Evolutionary conservation across 1,139 yeast species (phyloP).

Genomic region (Yamadazyma epiphylla): DNA sequence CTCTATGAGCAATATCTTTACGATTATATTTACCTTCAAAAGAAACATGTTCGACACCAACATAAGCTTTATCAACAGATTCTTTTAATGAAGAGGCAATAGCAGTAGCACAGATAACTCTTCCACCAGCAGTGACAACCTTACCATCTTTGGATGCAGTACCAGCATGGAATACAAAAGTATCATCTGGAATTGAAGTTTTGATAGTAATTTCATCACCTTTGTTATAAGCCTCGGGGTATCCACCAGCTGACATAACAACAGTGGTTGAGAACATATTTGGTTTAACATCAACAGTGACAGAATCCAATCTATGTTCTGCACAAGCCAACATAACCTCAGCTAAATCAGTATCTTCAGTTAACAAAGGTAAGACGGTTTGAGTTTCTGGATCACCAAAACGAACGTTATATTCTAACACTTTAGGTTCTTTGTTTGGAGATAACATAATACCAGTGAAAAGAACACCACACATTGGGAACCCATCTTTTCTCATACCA

Average conservation of each 20-base stretch:
- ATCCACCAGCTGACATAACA: conserved; percentile 95
- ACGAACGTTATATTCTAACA: conserved; percentile 93
- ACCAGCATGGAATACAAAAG: conserved; percentile 93
- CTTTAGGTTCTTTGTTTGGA: conserved; percentile 78
- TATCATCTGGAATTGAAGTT: conserved; percentile 45
- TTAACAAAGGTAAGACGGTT: conserved; percentile 83
- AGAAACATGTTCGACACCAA: conserved; percentile 71
- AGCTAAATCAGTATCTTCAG: conserved; percentile 84
- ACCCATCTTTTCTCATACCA: conserved; percentile 95
- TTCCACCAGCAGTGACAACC: conserved; percentile 87
- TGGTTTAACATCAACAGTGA: conserved; percentile 57
- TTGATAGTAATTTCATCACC: conserved; percentile 77
- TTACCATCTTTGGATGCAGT: conserved; percentile 56
- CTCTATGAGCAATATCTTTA: conserved; percentile 93
- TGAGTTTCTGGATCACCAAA: conserved; percentile 99
- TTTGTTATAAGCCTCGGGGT: conserved; percentile 82
- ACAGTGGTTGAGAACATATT: conserved; percentile 81
- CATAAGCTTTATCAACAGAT: conserved; percentile 83
- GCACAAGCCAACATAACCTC: conserved; percentile 92
- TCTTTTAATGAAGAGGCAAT: conserved; percentile 69
- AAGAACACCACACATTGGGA: conserved; percentile 92
- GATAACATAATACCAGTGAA: conserved; percentile 97
- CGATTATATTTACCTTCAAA: conserved; percentile 80
- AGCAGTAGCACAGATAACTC: conserved; percentile 95
- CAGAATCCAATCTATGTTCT: conserved; percentile 89